Evolutionary conservation across 2,329 filamentous ascomycete species (phyloP), one percentile per base, ranked within the genome.

Genomic region (Nannizzia gypsea): DNA sequence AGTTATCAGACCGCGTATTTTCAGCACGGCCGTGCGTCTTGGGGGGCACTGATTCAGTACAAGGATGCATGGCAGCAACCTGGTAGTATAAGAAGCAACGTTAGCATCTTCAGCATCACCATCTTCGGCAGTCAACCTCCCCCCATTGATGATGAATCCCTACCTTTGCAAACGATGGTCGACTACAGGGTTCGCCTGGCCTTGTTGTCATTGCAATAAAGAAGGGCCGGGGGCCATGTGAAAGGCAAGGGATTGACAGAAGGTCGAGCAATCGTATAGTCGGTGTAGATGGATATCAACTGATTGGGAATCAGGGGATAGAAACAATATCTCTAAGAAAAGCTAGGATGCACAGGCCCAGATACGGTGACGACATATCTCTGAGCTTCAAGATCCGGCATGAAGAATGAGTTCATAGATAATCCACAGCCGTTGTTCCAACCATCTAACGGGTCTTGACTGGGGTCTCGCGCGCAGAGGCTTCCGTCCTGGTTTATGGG

Each of bases 81-180:
- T 76, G 62, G 20, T 11, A 60, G 20, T 44, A 28, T 20, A 20
- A 34, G 24, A 3, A 36, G 13, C 13, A 11, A 13, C 31, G 9
- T 36, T 36, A 36, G 31, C 31, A 36, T 36, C 13, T 13, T 38
- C 13, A 56, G 52, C 6, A 40, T 17, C 17, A 31, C 6, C 6
- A 40, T 17, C 17, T n/a, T 6, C 24, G 8, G 24, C 46, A n/a
- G 9, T 26, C 22, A 28, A 52, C n/a, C 1, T 22, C 9, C 9
- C 9, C 9, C n/a, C n/a, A 20, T 50, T 31, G 8, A n/a, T 26
- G 15, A 3, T 17, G 15, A 17, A 42, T 8, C 26, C n/a, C 61
- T 76, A 89, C 87, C 81, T 88, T 90, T 74, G 87, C 87, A 78
- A 90, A 90, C 48, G 87, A 89, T 66, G 85, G 81, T 73, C 68